phyloP scores from a whole-genome alignment of 371 early-diverging fungal species.

The Lichtheimia ornata region DNA sequence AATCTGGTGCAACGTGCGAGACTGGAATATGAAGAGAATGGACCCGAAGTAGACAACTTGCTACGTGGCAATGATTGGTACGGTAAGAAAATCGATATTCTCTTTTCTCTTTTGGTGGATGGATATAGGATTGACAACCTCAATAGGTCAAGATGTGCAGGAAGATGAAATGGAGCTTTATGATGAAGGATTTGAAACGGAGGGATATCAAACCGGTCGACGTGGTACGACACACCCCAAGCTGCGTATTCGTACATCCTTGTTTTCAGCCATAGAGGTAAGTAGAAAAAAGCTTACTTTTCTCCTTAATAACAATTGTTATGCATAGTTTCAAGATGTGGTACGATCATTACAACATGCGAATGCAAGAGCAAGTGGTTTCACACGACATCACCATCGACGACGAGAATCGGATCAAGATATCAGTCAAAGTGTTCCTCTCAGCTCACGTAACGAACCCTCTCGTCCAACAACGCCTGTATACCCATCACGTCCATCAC shows the following conservation, averaged over 20 bases:
- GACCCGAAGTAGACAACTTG: constrained; percentile 41
- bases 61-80: constrained; percentile 34
- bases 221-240: constrained; percentile 33
- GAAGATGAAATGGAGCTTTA: constrained; percentile 48
- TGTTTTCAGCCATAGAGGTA: constrained; percentile 53
- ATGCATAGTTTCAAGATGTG: constrained; percentile 52
- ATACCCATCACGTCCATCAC: neutral
- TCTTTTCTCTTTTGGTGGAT: neutral
- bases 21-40: constrained; percentile 48
- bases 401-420: constrained; percentile 9
- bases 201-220: constrained; percentile 37
- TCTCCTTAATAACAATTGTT: neutral
- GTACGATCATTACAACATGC: constrained; percentile 45
- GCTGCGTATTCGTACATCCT: constrained; percentile 41
- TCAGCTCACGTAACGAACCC: constrained; percentile 9
- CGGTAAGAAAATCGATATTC: constrained; percentile 13
- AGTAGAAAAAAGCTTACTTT: neutral
- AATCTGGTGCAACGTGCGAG: constrained; percentile 45
- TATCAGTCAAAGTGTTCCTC: constrained; percentile 2
- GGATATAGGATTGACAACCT: neutral
- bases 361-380: constrained; percentile 3
- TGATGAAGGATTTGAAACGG: constrained; percentile 51
- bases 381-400: neutral
- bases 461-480: neutral
- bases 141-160: constrained; percentile 18